phyloP scores from a whole-genome alignment of 2,329 filamentous ascomycete species.

The Monilinia laxa region DNA sequence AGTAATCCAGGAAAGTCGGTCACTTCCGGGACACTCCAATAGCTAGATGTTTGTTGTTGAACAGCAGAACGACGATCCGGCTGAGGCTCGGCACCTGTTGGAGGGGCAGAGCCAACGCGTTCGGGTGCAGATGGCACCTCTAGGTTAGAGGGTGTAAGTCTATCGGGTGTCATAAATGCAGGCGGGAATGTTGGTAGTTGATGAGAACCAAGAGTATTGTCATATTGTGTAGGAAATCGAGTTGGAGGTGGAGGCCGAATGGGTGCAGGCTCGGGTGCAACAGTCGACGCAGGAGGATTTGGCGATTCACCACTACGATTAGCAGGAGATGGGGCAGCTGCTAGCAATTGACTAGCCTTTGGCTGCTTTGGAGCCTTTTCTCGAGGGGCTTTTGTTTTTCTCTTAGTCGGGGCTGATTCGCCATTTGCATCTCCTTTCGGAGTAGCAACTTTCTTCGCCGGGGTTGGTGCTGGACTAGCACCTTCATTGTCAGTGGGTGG shows the following conservation, averaged over 20 bases:
- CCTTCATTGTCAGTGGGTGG: conserved; percentile 58
- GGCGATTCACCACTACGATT: conserved; percentile 31
- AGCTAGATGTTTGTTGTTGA: conserved; percentile 70
- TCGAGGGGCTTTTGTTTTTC: conserved; percentile 37
- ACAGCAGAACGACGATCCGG: conserved; percentile 34
- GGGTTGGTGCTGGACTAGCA: conserved; percentile 57
- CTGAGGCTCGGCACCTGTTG: conserved; percentile 32
- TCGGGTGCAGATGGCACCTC: conserved; percentile 35
- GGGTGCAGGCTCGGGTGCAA: conserved; percentile 23
- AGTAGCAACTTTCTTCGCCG: conserved; percentile 50
- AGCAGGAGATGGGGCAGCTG: conserved; percentile 33
- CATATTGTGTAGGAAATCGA: conserved; percentile 34
- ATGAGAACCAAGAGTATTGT: conserved; percentile 25
- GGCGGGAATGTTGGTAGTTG: conserved; percentile 29
- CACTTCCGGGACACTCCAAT: conserved; percentile 83
- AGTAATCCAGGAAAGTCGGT: conserved; percentile 74
- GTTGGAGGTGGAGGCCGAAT: conserved; percentile 27
- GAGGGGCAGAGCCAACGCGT: conserved; percentile 36
- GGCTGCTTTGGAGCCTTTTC: conserved; percentile 38
- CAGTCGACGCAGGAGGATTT: conserved; percentile 25
- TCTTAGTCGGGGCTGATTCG: conserved; percentile 43
- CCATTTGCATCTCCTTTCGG: conserved; percentile 46
- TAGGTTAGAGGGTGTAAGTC: conserved; percentile 27
- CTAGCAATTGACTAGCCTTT: conserved; percentile 39
- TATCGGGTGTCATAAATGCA: conserved; percentile 32